Conservation (phyloP, 371 early-diverging fungal species). For the Funneliformis caledonium region DNA sequence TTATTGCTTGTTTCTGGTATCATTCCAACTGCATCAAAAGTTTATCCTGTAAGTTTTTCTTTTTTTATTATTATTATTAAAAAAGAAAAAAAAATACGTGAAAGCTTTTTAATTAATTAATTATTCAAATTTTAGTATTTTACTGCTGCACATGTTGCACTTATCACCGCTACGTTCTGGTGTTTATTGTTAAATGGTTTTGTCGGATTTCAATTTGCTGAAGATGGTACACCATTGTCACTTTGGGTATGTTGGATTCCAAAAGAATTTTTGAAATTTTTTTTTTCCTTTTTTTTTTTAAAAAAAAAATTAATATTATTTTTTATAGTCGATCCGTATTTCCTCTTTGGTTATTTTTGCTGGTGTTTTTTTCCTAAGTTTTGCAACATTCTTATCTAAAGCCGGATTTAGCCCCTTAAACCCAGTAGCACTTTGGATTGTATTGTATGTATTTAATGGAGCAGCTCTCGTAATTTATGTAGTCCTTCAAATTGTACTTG, state of each 20-base stretch:
- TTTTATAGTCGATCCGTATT: slow-evolving; percentile 80
- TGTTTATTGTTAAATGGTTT: slow-evolving; percentile 92
- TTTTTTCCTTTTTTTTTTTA: not conserved
- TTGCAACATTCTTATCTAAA: slow-evolving; percentile 79
- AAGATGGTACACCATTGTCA: slow-evolving; percentile 91
- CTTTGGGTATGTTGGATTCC: slow-evolving; percentile 71
- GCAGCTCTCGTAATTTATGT: slow-evolving; percentile 84
- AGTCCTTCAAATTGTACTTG: slow-evolving; percentile 89
- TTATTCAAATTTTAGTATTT: slow-evolving; percentile 68
- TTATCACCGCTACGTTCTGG: slow-evolving; percentile 87
- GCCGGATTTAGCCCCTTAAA: slow-evolving; percentile 63
- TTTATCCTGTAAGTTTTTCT: slow-evolving; percentile 77
- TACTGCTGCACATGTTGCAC: slow-evolving; percentile 81
- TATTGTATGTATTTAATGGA: slow-evolving; percentile 88
- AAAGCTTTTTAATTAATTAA: not conserved
- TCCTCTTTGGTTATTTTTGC: slow-evolving; percentile 79
- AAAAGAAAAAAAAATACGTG: not conserved
- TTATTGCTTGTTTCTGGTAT: slow-evolving; percentile 88
- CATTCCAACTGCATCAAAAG: slow-evolving; percentile 78
- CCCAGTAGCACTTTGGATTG: slow-evolving; percentile 84
- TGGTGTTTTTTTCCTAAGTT: slow-evolving; percentile 75
- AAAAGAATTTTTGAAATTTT: not conserved
- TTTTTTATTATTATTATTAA: not conserved
- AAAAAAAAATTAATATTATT: not conserved
- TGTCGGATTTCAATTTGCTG: slow-evolving; percentile 95